Evolutionary conservation across 2,329 filamentous ascomycete genomes (phyloP), one percentile per base, ranked within the genome.

Genomic region (Fusarium bulbicola): DNA sequence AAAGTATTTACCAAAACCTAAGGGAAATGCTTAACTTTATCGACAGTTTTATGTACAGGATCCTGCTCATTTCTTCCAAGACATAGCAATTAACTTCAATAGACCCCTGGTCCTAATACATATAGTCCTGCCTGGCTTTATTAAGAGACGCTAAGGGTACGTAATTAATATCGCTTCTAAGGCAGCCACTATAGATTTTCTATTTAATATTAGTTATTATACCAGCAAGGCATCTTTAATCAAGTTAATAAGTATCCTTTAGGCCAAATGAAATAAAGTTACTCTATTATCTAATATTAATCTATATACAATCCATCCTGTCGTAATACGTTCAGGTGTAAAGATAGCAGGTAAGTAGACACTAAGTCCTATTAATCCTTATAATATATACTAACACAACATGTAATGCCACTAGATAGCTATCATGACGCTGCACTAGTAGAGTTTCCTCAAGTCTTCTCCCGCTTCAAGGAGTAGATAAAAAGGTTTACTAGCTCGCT

Each of bases 341-440:
- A 34, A 24, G 11, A 24, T 21, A 7, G 21, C 47, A 34, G 47
- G 47, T 34, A 4, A 50, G 30, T 50, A 4, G 5, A 14, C 11
- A 32, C 7, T 2, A 2, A 1, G 1, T 24, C 5, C 21, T 9
- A 13, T 13, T 11, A n/a, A 3, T 7, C 0, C 1, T 7, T 16
- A 0, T 2, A 10, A 6, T 4, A 32, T 5, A 18, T 32, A 7
- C 46, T 49, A 28, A 49, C 11, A 5, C 4, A 10, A 13, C 15
- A 11, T n/a, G 2, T 5, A 0, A n/a, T 2, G 3, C 11, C 11
- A n/a, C 3, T 32, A 50, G 30, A 24, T 50, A 16, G 16, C 4
- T 21, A 50, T 6, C 21, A 18, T 4, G 47, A 34, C 7, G 2
- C 6, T 2, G 7, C 30, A 18, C 28, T 34, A 4, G 15, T 1